Evolutionary conservation across 2,329 filamentous ascomycete genomes (phyloP).

Genomic region (Byssothecium circinans): DNA sequence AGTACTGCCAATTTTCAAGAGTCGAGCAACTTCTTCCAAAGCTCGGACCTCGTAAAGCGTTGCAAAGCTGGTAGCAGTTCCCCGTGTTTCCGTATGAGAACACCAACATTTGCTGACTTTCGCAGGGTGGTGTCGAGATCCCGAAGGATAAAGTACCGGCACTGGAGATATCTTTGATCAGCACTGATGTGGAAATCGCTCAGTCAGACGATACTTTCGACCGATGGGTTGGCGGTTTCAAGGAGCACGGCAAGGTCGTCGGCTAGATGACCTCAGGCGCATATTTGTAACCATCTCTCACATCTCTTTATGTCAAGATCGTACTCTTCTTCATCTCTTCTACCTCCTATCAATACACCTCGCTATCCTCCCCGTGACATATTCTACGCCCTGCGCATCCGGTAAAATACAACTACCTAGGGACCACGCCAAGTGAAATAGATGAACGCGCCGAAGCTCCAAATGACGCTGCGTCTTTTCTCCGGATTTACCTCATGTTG

Average conservation of each 20-base stretch:
- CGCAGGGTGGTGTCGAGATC: slow-evolving; percentile 16
- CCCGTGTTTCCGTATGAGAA: not conserved
- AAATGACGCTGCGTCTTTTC: slow-evolving; percentile 2
- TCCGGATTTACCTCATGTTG: slow-evolving; percentile 1
- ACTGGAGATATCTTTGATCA: slow-evolving; percentile 15
- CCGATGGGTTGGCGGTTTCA: slow-evolving; percentile 18
- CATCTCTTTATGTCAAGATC: too few species aligned
- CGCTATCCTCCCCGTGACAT: not conserved
- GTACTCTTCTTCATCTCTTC: too few species aligned
- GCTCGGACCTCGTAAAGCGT: too few species aligned
- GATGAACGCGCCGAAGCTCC: slow-evolving; percentile 5
- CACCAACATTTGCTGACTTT: not conserved
- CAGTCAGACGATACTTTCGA: slow-evolving; percentile 19
- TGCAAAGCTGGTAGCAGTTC: too few species aligned
- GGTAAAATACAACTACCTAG: not conserved
- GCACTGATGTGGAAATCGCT: slow-evolving; percentile 17
- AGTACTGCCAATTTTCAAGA: too few species aligned
- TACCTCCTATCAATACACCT: not conserved
- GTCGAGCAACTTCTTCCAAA: too few species aligned
- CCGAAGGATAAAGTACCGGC: slow-evolving; percentile 10
- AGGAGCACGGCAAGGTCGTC: slow-evolving; percentile 14
- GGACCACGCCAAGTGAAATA: slow-evolving; percentile 9
- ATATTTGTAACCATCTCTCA: too few species aligned
- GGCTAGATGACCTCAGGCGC: too few species aligned
- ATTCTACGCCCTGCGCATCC: too few species aligned